Evolutionary conservation across 2,329 filamentous ascomycete genomes (phyloP).

Genomic region (Simplicillium aogashimaense): DNA sequence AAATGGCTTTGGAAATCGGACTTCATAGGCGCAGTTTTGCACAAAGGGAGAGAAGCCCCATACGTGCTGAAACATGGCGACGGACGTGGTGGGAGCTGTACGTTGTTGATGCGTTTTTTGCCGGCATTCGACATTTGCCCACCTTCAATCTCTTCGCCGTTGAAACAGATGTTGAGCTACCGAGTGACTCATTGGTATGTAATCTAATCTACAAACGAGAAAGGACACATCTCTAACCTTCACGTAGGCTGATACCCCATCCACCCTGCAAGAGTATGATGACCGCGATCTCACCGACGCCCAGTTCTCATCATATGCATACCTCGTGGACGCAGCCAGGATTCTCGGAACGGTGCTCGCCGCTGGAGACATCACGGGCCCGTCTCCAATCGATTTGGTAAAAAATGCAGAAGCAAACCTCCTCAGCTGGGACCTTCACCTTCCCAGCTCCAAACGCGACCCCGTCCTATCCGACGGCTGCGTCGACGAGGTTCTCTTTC

Average conservation of each 20-base stretch:
- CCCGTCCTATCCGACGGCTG: slow-evolving; percentile 52
- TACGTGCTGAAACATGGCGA: slow-evolving; percentile 65
- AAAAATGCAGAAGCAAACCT: slow-evolving; percentile 26
- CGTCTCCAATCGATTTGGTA: slow-evolving; percentile 13
- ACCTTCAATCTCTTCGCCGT: slow-evolving; percentile 55
- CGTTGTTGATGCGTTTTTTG: slow-evolving; percentile 64
- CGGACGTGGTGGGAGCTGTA: slow-evolving; percentile 76
- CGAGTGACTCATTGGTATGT: slow-evolving; percentile 64
- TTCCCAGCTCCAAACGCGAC: slow-evolving; percentile 58
- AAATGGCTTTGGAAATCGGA: slow-evolving; percentile 51
- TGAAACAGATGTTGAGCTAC: slow-evolving; percentile 53
- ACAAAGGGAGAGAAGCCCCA: slow-evolving; percentile 42
- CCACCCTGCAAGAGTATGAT: slow-evolving; percentile 61
- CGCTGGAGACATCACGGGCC: slow-evolving; percentile 30
- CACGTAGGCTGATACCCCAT: slow-evolving; percentile 29
- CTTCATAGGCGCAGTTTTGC: slow-evolving; percentile 59
- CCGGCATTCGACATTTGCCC: slow-evolving; percentile 59
- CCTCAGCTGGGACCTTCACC: slow-evolving; percentile 64
- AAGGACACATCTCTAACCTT: slow-evolving; percentile 28
- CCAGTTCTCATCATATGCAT: slow-evolving; percentile 66
- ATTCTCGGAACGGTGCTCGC: slow-evolving; percentile 51
- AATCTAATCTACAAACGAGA: slow-evolving; percentile 37
- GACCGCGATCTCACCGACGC: slow-evolving; percentile 54
- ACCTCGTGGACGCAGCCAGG: slow-evolving; percentile 65
- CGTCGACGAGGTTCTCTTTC: slow-evolving; percentile 72